Percentiles rank a stretch among this genome's conserved stretches.
phyloP scores from a whole-genome alignment of 257 asterid species.

The Solanum dulcamara region DNA sequence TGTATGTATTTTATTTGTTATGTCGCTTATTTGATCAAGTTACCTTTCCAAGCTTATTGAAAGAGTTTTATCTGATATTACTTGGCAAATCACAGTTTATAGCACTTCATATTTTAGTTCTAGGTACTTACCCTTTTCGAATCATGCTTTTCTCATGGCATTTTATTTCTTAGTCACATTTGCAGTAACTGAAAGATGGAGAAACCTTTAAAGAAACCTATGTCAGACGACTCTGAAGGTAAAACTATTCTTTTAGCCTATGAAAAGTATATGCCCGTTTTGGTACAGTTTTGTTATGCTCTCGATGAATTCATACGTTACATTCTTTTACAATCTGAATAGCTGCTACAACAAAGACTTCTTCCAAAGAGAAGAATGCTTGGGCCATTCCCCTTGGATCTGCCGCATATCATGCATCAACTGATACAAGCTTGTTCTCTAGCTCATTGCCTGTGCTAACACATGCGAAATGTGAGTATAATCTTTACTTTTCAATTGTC shows the following conservation, averaged over 20 bases:
- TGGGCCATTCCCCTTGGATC: conserved; percentile 52
- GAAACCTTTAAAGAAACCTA: neutral
- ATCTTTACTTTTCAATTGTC: neutral
- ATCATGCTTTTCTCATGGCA: neutral
- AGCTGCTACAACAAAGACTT: conserved; percentile 11
- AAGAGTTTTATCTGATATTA: neutral
- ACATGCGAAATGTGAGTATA: conserved; percentile 48
- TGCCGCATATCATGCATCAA: conserved; percentile 34
- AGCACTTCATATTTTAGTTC: neutral
- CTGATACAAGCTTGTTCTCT: conserved; percentile 78
- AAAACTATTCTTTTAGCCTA: neutral
- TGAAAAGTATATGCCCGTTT: neutral
- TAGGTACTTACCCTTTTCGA: neutral
- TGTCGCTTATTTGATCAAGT: neutral
- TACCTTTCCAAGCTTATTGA: neutral
- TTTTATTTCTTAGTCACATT: neutral
- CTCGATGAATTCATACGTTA: neutral
- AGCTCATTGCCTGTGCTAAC: conserved; percentile 68
- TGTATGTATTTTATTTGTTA: neutral
- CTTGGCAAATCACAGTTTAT: neutral
- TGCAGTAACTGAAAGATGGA: conserved; percentile 1
- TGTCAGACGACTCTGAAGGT: neutral
- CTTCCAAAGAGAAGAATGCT: conserved; percentile 31
- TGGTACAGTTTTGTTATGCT: neutral
- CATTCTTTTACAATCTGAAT: neutral